These are phyloP conservation scores for Rhizopogon parksii DNA, from an alignment of 1,284 basidiomycete species.

Conservation along the genomic window DNA sequence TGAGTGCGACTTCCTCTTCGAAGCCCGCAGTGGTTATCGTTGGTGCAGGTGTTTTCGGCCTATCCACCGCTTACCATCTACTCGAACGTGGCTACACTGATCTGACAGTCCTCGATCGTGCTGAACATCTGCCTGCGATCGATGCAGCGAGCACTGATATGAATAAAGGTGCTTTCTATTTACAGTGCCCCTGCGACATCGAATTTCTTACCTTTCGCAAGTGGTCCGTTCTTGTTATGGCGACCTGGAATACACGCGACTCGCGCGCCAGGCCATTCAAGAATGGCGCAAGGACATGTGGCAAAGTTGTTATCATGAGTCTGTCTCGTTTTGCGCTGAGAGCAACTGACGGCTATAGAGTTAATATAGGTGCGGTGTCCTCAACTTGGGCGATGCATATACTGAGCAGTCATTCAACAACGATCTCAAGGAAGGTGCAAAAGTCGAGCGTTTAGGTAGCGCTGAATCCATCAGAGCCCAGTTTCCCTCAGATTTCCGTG, in stretches of 20 bases:
- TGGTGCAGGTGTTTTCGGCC: conserved; percentile 82
- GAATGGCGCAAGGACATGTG: conserved; percentile 66
- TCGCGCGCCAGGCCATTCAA: conserved; percentile 68
- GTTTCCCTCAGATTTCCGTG: conserved; percentile 17
- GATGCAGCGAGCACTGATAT: conserved; percentile 82
- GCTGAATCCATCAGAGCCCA: conserved; percentile 16
- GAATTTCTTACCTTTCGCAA: conserved; percentile 20
- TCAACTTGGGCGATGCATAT: conserved; percentile 16
- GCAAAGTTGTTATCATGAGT: conserved; percentile 75
- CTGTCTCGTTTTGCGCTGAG: background rate
- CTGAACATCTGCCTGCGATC: conserved; percentile 56
- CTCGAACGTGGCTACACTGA: conserved; percentile 58
- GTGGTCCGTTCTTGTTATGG: conserved; percentile 69
- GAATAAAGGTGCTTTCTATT: conserved; percentile 58
- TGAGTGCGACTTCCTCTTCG: background rate
- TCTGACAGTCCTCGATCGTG: conserved; percentile 70
- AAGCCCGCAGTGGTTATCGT: conserved; percentile 51
- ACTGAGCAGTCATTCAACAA: conserved; percentile 46
- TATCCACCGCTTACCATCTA: conserved; percentile 80
- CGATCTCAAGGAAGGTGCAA: conserved; percentile 49
- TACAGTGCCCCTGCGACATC: conserved; percentile 5
- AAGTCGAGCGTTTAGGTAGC: conserved; percentile 35
- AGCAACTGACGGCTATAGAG: background rate
- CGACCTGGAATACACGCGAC: conserved; percentile 60
- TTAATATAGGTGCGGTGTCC: conserved; percentile 19